Evolutionary conservation across 768 basidiomycete species (phyloP).

Genomic region (Thelephora aurantiotincta): DNA sequence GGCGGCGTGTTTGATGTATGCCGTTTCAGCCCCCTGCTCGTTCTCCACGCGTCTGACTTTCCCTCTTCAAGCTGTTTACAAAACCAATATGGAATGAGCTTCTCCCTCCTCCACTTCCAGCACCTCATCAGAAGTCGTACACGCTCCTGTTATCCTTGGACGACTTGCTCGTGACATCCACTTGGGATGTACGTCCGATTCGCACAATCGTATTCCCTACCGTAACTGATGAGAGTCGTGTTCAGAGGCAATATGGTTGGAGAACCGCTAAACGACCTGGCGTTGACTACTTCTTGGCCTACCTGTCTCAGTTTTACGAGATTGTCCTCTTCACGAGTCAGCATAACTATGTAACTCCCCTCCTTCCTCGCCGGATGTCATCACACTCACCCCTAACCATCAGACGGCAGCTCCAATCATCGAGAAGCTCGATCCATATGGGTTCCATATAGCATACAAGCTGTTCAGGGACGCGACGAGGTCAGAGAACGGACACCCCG

Average conservation of each 20-base stretch:
- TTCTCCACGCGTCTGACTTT: background rate
- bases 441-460: conserved; percentile 75
- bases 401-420: conserved; percentile 82
- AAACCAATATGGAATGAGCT: conserved; percentile 91
- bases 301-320: conserved; percentile 97
- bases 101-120: conserved; percentile 73
- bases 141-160: conserved; percentile 87
- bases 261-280: conserved; percentile 95
- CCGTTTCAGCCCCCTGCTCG: conserved; percentile 5
- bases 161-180: conserved; percentile 80
- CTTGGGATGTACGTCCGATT: conserved; percentile 80
- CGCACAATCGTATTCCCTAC: background rate
- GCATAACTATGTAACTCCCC: conserved; percentile 55
- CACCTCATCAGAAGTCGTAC: conserved; percentile 79
- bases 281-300: conserved; percentile 95
- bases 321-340: conserved; percentile 92
- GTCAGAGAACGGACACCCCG: conserved; percentile 64
- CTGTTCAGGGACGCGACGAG: conserved; percentile 91
- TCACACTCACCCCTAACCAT: background rate
- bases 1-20: conserved; percentile 56
- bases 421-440: conserved; percentile 90
- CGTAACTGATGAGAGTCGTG: background rate
- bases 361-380: background rate
- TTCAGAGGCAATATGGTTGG: conserved; percentile 86
- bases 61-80: conserved; percentile 56